Conservation (phyloP, 2,329 filamentous ascomycete species). For the Elsinoe australis region DNA sequence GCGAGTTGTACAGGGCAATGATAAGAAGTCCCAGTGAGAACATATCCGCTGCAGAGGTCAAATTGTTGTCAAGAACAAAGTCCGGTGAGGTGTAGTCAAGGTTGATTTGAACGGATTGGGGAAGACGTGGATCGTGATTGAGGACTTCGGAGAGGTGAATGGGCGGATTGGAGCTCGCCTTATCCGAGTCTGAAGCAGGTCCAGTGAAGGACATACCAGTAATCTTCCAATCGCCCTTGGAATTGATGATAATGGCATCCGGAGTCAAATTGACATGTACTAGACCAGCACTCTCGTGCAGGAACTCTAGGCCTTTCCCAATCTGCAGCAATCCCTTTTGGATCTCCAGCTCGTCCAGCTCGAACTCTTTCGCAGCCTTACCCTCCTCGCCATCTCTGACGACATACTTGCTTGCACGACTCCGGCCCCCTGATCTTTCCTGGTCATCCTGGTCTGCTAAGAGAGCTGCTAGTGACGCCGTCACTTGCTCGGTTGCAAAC, state of each 20-base stretch:
- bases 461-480: slow-evolving; percentile 74
- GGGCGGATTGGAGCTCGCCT: slow-evolving; percentile 61
- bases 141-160: slow-evolving; percentile 77
- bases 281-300: slow-evolving; percentile 89
- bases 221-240: slow-evolving; percentile 98
- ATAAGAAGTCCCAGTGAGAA: slow-evolving; percentile 88
- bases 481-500: slow-evolving; percentile 90
- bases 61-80: slow-evolving; percentile 83
- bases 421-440: slow-evolving; percentile 56
- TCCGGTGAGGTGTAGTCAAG: slow-evolving; percentile 93
- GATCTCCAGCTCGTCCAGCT: slow-evolving; percentile 94
- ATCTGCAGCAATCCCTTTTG: slow-evolving; percentile 93
- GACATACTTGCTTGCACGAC: slow-evolving; percentile 69
- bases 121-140: slow-evolving; percentile 77
- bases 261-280: slow-evolving; percentile 93
- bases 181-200: slow-evolving; percentile 64
- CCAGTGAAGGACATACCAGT: slow-evolving; percentile 87
- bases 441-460: slow-evolving; percentile 84
- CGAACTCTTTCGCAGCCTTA: slow-evolving; percentile 65
- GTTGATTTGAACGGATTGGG: slow-evolving; percentile 74
- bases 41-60: slow-evolving; percentile 79
- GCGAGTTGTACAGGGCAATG: slow-evolving; percentile 87
- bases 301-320: slow-evolving; percentile 86
- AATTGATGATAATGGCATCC: slow-evolving; percentile 86
- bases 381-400: slow-evolving; percentile 68